These are phyloP conservation scores for Vicia faba DNA, from an alignment of 306 rosid species.

Conservation along the genomic window DNA sequence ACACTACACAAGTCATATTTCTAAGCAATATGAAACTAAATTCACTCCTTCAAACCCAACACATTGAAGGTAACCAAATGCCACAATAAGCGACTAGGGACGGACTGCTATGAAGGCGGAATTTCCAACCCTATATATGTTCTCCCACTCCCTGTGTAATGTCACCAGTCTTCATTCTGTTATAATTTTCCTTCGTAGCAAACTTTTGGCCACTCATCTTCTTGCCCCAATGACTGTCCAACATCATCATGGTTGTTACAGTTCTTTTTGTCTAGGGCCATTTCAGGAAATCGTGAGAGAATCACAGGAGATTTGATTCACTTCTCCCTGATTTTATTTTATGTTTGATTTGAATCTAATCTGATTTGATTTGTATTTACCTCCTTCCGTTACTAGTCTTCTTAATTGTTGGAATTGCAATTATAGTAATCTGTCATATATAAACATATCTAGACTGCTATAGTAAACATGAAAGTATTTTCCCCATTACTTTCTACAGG, in stretches of 20 bases:
- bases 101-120: too few relatives aligned
- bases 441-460: constrained; percentile 5
- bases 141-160: neutral
- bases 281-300: neutral
- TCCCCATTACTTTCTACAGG: constrained; percentile 10
- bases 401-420: neutral
- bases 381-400: neutral
- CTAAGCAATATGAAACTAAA: too few relatives aligned
- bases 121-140: neutral
- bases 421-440: neutral
- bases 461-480: neutral
- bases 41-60: too few relatives aligned
- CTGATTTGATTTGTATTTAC: neutral
- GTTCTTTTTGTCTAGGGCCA: constrained; percentile 25
- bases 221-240: neutral
- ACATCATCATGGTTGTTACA: constrained; percentile 23
- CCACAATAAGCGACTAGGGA: too few relatives aligned
- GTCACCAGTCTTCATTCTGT: neutral
- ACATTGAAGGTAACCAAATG: too few relatives aligned
- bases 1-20: too few relatives aligned
- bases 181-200: constrained; percentile 1
- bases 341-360: neutral
- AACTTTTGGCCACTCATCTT: neutral
- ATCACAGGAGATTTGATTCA: neutral
- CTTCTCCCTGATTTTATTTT: neutral